Evolutionary conservation across 108 stramenopile species (phyloP).

Genomic region (Cyclotella baltica): DNA sequence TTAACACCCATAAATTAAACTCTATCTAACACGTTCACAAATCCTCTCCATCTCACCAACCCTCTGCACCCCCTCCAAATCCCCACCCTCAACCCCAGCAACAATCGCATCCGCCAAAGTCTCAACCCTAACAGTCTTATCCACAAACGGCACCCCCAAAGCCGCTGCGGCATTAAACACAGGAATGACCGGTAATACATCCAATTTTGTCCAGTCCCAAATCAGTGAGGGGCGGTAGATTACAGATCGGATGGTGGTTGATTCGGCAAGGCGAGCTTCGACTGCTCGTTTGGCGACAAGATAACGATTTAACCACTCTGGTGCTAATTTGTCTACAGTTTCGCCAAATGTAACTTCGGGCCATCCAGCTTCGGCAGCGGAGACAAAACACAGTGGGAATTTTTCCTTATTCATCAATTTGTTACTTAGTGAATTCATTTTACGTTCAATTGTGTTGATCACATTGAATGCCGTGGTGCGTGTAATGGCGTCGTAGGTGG

Average conservation of each 20-base stretch:
- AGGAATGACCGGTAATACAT: conserved; percentile 69
- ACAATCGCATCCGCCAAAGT: conserved; percentile 85
- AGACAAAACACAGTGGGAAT: conserved; percentile 78
- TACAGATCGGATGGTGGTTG: conserved; percentile 59
- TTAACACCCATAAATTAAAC: background rate
- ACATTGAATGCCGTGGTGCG: conserved; percentile 81
- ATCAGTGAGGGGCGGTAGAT: conserved; percentile 82
- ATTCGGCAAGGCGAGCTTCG: conserved; percentile 58
- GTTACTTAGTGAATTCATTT: conserved; percentile 30
- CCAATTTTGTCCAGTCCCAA: conserved; percentile 82
- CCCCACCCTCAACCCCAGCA: conserved; percentile 53
- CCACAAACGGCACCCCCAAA: conserved; percentile 86
- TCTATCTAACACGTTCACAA: conserved; percentile 38
- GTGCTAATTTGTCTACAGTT: conserved; percentile 72
- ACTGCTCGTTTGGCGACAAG: conserved; percentile 80
- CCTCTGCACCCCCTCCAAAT: conserved; percentile 58
- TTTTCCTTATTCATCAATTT: conserved; percentile 13
- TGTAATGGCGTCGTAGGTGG: conserved; percentile 87
- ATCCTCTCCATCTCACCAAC: conserved; percentile 60
- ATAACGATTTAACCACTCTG: conserved; percentile 78
- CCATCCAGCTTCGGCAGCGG: conserved; percentile 90
- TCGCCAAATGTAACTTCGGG: conserved; percentile 75
- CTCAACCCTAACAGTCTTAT: conserved; percentile 81
- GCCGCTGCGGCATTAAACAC: conserved; percentile 75
- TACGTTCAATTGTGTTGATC: conserved; percentile 62